Base-by-base conservation (phyloP, 371 early-diverging fungal genomes). In the Syncephalastrum sp. region DNA sequence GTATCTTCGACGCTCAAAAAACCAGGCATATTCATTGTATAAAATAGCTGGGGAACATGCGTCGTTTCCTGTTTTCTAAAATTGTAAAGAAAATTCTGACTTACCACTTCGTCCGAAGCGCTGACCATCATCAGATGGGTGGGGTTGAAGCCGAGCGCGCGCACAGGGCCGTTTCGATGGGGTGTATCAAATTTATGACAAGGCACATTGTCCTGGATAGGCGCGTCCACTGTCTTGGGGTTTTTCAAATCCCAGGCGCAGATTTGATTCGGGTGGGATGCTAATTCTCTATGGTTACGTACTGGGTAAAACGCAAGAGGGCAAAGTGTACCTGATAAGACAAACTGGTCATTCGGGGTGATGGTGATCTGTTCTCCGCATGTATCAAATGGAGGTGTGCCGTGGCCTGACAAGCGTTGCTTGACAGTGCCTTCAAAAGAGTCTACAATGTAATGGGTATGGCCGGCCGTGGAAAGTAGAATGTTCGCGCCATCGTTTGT, bases 301-400 rank as follows among this genome's bases (percentile, higher is more conserved):
- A 86, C 81, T 10, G 12, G 17, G 47, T 27, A 42, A 54, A 17
- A 21, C 27, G 17, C 56, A 59, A 43, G 27, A 43, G 15, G 52
- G 23, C 25, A 19, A 12, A 41, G 21, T 3, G 16, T 66, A 79
- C 89, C 94, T 42, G 84, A 79, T 38, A 89, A 51, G 3, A 90
- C 88, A 59, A 69, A 89, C 53, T 79, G 70, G 47, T 86, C 90
- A 65, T 95, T 92, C 0, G 94, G 94, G 3, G 94, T 84, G 52
- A 91, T 82, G 7, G 79, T 68, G 0, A 82, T 82, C 42, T 88
- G 80, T 47, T 82, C 74, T 13, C 81, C 80, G 17, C 56, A 45
- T 16, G 64, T 53, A 50, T 67, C 54, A 59, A 56, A 50, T 17
- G 73, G 56, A 29, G 61, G 51, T 14, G 72, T 54, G 10, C 60